Conservation (phyloP, 306 rosid genomes). For the Cicer pinnatifidum region DNA sequence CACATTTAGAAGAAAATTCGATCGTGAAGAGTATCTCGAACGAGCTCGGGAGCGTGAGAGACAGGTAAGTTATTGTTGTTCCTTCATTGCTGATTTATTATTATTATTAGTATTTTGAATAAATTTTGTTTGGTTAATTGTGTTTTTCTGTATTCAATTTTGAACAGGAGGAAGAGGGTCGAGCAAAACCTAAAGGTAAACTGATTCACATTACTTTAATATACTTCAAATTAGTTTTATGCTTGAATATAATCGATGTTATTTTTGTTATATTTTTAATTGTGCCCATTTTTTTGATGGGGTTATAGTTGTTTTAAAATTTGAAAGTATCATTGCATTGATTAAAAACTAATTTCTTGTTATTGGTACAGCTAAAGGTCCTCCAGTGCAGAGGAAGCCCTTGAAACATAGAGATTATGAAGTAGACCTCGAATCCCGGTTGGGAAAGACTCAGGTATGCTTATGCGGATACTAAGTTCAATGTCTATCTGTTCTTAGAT, state of each 20-base stretch:
- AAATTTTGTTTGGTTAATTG: not conserved
- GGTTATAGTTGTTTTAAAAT: not conserved
- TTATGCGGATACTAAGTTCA: not conserved
- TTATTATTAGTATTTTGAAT: constrained; percentile 10
- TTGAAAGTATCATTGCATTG: constrained; percentile 7
- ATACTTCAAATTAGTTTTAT: not conserved
- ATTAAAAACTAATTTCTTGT: constrained; percentile 19
- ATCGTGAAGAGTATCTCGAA: constrained; percentile 90
- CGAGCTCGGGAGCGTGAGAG: constrained; percentile 94
- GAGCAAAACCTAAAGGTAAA: constrained; percentile 72
- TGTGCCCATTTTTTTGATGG: constrained; percentile 1
- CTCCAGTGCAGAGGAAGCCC: constrained; percentile 88
- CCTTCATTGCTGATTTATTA: constrained; percentile 1
- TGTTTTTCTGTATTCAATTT: constrained; percentile 17
- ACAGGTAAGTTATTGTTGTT: constrained; percentile 51
- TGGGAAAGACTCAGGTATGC: constrained; percentile 92
- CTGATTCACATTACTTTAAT: constrained; percentile 13
- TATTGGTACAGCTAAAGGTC: constrained; percentile 71
- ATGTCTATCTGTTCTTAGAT: not conserved
- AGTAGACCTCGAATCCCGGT: constrained; percentile 92
- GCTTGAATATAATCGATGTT: not conserved
- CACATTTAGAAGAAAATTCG: constrained; percentile 93
- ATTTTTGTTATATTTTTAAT: not conserved
- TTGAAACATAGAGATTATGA: constrained; percentile 95
- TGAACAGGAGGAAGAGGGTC: constrained; percentile 62